Evolutionary conservation across 768 basidiomycete genomes (phyloP), one percentile per base, ranked within the genome.

Genomic region (Lepiota subincarnata): DNA sequence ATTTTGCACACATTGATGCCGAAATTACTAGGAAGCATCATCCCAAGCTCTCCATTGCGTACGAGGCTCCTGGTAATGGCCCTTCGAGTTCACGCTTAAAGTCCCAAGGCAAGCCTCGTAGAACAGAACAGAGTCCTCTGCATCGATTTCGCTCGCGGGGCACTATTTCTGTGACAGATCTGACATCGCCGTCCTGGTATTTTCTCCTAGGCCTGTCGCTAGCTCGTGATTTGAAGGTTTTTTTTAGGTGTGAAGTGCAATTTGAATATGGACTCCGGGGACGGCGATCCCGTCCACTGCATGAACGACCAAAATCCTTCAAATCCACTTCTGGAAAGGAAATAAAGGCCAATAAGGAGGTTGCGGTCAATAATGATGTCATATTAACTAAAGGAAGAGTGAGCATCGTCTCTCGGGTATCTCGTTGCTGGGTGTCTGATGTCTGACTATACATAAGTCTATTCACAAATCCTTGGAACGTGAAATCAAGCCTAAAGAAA

Each of bases 381-480:
- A 75, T 66, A 20, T 76, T 78, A 28, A 74, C 73, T 50, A 73
- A 76, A 51, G 87, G 87, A 43, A 69, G 67, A 65, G 87, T 86
- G 55, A n/a, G 71, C 63, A 5, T 4, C 40, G n/a, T 28, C 28
- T 14, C 24, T 24, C 38, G 39, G 38, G 13, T 28, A 38, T 24
- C n/a, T 31, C 38, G 11, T 43, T 49, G 53, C 39, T 42, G 7
- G 36, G 22, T 35, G 47, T 36, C 22, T 47, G 43, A 47, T 35
- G 47, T 36, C 22, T 47, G 43, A 47, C 26, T 38, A 12, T 1
- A 28, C 31, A 26, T 50, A 90, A 24, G 85, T 79, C 76, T 19
- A 79, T 95, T 3, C 93, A 96, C 67, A 85, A 85, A 58, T 73
- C 77, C 45, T 73, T 96, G 18, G 91, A 96, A 65, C 75, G 77